A percentile compares a stretch with the other conserved stretches of the same genome.
phyloP scores from a whole-genome alignment of 1,284 basidiomycete genomes.

The Peniophora sp. region DNA sequence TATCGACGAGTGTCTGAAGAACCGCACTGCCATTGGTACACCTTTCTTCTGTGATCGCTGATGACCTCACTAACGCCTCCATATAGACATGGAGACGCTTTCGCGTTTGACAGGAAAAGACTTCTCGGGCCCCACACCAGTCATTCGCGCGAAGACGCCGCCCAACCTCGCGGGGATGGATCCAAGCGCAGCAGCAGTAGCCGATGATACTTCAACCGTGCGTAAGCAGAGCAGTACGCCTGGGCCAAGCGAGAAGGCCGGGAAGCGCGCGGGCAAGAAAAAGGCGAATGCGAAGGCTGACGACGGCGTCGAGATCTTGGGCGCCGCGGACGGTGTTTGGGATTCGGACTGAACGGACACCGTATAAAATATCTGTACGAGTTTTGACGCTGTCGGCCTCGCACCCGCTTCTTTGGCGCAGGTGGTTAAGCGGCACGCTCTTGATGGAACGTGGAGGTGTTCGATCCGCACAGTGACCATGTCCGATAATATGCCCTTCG shows the following conservation, averaged over 20 bases:
- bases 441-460: too few relatives aligned
- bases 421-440: too few relatives aligned
- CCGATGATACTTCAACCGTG: not conserved
- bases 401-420: too few relatives aligned
- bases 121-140: slow-evolving; percentile 71
- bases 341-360: slow-evolving; percentile 1
- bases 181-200: not conserved
- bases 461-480: too few relatives aligned
- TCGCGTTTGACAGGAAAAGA: slow-evolving; percentile 75
- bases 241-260: slow-evolving; percentile 11
- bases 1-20: slow-evolving; percentile 60
- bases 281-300: slow-evolving; percentile 5
- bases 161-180: slow-evolving; percentile 15
- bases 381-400: too few relatives aligned
- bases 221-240: slow-evolving; percentile 22
- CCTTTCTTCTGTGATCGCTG: slow-evolving; percentile 1
- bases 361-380: too few relatives aligned
- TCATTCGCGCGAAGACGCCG: slow-evolving; percentile 48
- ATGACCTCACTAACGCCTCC: too few relatives aligned
- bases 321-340: slow-evolving; percentile 18
- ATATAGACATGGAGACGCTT: slow-evolving; percentile 56
- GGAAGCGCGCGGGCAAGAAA: slow-evolving; percentile 7
- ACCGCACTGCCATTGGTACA: slow-evolving; percentile 62
- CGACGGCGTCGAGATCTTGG: slow-evolving; percentile 19
- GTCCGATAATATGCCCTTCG: too few relatives aligned